phyloP scores from a whole-genome alignment of 352 stramenopile species.

The Phytophthora citrophthora region DNA sequence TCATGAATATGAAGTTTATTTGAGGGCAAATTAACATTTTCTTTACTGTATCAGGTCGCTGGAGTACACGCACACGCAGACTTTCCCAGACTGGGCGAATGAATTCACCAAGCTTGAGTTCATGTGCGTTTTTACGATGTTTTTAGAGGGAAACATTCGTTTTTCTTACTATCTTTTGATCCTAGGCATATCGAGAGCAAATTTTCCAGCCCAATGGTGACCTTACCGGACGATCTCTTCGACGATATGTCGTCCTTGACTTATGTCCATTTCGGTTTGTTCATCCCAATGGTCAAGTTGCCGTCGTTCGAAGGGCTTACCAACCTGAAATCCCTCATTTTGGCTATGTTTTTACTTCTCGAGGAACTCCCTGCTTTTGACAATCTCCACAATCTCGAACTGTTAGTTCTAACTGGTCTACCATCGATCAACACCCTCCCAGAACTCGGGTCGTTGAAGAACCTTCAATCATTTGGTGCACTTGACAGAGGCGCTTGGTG shows the following conservation, averaged over 20 bases:
- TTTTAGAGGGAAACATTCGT: not conserved
- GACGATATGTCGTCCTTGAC: slow-evolving; percentile 35
- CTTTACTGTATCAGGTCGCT: not conserved
- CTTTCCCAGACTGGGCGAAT: slow-evolving; percentile 21
- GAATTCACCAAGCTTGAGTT: slow-evolving; percentile 38
- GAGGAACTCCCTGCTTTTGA: slow-evolving; percentile 24
- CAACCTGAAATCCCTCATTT: slow-evolving; percentile 31
- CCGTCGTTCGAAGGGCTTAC: slow-evolving; percentile 27
- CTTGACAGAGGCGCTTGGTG: slow-evolving; percentile 14
- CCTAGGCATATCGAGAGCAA: slow-evolving; percentile 19
- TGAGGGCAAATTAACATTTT: not conserved
- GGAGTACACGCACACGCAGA: slow-evolving; percentile 30
- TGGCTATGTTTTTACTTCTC: slow-evolving; percentile 18
- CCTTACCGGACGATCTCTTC: slow-evolving; percentile 29
- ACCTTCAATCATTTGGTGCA: slow-evolving; percentile 12
- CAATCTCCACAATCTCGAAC: slow-evolving; percentile 22
- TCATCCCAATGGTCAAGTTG: slow-evolving; percentile 7
- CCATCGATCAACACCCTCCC: slow-evolving; percentile 4
- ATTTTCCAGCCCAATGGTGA: not conserved
- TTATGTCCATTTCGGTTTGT: slow-evolving; percentile 29
- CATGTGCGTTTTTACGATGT: slow-evolving; percentile 17
- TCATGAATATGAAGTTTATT: not conserved
- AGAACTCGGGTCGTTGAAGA: slow-evolving; percentile 15
- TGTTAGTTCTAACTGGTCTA: slow-evolving; percentile 13
- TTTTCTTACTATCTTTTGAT: slow-evolving; percentile 6